These are phyloP conservation scores for Pinus tabuliformis DNA, from an alignment of 75 land plant species.

Conservation along the genomic window DNA sequence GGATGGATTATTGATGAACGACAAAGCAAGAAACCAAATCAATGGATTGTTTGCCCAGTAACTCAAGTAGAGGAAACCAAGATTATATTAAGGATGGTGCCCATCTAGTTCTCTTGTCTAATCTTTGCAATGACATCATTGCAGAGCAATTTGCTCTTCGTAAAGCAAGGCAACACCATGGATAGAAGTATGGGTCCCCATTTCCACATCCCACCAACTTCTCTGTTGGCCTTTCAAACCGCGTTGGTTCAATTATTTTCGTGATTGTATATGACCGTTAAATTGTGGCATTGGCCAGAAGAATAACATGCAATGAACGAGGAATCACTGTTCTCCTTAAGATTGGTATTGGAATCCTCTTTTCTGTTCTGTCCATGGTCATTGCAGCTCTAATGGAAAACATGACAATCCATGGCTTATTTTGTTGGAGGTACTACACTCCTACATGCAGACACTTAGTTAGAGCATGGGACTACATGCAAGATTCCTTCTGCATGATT, in stretches of 20 bases:
- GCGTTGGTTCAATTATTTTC: neutral
- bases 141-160: constrained; percentile 11
- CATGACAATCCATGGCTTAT: constrained; percentile 19
- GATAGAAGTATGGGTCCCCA: constrained; percentile 3
- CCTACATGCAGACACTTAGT: no score
- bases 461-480: no score
- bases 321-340: constrained; percentile 31
- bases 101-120: constrained; percentile 42
- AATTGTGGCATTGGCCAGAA: constrained; percentile 17
- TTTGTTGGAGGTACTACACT: no score
- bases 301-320: constrained; percentile 7
- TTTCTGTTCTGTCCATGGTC: constrained; percentile 15
- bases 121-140: constrained; percentile 23
- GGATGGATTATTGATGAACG: no score
- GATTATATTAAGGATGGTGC: constrained; percentile 37
- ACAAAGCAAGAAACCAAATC: no score
- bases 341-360: constrained; percentile 22
- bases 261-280: no score
- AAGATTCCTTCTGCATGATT: no score
- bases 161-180: no score
- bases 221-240: constrained; percentile 32
- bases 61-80: constrained; percentile 41
- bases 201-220: constrained; percentile 42
- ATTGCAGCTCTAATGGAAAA: constrained; percentile 30
- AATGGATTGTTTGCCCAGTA: constrained; percentile 13